These are phyloP conservation scores for Apiotrichum sp. DNA, from an alignment of 1,284 basidiomycete genomes.

Conservation along the genomic window DNA sequence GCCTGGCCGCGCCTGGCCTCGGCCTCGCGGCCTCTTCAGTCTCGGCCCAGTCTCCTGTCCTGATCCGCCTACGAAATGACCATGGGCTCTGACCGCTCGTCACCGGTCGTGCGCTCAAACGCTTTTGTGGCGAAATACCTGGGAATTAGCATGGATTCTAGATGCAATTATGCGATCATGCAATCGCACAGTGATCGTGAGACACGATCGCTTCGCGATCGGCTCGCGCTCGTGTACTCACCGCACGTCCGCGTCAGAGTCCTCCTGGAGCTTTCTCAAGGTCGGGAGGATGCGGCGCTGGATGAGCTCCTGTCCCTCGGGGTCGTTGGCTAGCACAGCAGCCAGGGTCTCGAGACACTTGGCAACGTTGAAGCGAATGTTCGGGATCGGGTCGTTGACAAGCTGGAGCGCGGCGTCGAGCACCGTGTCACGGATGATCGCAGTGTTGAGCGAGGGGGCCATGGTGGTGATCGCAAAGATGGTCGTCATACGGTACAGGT, in stretches of 20 bases:
- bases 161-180: too few species aligned
- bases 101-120: conserved; percentile 42
- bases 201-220: neutral
- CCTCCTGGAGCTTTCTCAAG: conserved; percentile 80
- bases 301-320: conserved; percentile 70
- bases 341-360: conserved; percentile 88
- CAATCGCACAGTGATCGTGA: too few species aligned
- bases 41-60: too few species aligned
- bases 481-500: conserved; percentile 97
- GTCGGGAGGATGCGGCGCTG: conserved; percentile 70
- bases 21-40: too few species aligned
- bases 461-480: conserved; percentile 99
- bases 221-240: conserved; percentile 39
- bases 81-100: conserved; percentile 36
- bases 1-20: too few species aligned
- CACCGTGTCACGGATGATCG: conserved; percentile 79
- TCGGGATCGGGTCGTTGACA: conserved; percentile 89
- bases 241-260: conserved; percentile 90
- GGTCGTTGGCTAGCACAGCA: conserved; percentile 57
- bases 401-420: conserved; percentile 79
- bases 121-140: conserved; percentile 47
- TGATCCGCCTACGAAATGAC: conserved; percentile 9
- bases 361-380: conserved; percentile 98
- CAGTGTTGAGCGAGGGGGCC: conserved; percentile 80
- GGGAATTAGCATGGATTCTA: neutral